These are phyloP conservation scores for Ophiocordyceps sinensis DNA, from an alignment of 2,329 filamentous ascomycete genomes.

Conservation along the genomic window DNA sequence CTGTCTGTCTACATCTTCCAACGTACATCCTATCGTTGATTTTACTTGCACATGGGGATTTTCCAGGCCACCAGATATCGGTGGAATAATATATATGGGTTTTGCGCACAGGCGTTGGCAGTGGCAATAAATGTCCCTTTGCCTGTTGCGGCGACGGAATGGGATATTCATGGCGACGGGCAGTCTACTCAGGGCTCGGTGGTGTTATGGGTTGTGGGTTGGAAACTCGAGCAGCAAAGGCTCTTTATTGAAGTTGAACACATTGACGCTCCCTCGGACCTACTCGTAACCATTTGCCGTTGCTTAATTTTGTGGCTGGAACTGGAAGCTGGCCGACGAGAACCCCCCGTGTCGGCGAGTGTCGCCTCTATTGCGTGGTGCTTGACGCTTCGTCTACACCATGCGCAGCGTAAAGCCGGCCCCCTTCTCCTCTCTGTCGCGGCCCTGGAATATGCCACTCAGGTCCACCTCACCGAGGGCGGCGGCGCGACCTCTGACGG, in stretches of 20 bases:
- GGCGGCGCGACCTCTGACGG: conserved; percentile 55
- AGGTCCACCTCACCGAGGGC: conserved; percentile 46
- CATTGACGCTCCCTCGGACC: background rate
- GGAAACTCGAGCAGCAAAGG: background rate
- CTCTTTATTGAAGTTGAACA: background rate
- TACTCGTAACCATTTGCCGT: too few relatives aligned
- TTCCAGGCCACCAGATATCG: too few relatives aligned
- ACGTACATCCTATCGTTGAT: background rate
- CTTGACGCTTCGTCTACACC: conserved; percentile 15
- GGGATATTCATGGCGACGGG: background rate
- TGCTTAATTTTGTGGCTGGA: too few relatives aligned
- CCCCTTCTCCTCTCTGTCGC: conserved; percentile 49
- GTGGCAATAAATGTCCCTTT: background rate
- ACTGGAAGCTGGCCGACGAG: too few relatives aligned
- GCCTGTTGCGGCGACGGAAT: background rate
- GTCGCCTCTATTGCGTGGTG: background rate
- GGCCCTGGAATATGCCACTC: conserved; percentile 54
- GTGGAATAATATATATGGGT: too few relatives aligned
- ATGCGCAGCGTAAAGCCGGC: conserved; percentile 54
- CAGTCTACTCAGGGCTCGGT: background rate
- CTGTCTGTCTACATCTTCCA: background rate
- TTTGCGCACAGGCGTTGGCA: too few relatives aligned
- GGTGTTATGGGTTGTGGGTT: background rate
- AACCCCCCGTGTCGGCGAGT: background rate
- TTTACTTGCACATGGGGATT: too few relatives aligned